These are phyloP conservation scores for Melaleuca quinquenervia DNA, from an alignment of 345 rosid genomes.

Conservation along the genomic window DNA sequence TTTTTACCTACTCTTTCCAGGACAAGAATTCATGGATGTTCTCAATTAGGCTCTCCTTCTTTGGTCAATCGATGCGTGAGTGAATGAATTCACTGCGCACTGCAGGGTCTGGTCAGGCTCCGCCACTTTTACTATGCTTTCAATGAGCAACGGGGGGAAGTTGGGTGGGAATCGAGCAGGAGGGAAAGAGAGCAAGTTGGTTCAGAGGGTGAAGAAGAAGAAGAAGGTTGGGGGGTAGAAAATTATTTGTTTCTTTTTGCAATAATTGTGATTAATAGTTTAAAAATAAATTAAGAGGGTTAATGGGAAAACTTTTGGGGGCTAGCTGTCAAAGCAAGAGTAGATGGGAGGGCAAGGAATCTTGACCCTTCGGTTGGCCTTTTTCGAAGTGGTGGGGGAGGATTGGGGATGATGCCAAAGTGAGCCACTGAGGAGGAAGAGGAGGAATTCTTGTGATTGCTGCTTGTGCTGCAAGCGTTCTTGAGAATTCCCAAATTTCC, in stretches of 20 bases:
- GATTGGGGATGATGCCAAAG: slow-evolving; percentile 26
- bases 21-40: not conserved
- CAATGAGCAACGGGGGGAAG: not conserved
- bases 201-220: not conserved
- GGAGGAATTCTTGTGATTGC: not conserved
- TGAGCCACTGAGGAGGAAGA: not conserved
- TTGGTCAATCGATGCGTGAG: not conserved
- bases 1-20: not conserved
- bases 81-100: not conserved
- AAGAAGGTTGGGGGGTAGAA: not conserved
- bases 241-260: not conserved
- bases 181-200: not conserved
- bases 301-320: slow-evolving; percentile 12
- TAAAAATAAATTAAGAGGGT: slow-evolving; percentile 1
- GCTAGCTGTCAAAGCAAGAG: slow-evolving; percentile 27
- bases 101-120: not conserved
- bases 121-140: not conserved
- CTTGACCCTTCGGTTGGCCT: slow-evolving; percentile 20
- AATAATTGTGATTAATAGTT: not conserved
- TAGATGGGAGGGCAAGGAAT: slow-evolving; percentile 44
- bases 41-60: not conserved
- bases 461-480: not conserved
- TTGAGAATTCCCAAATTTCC: not conserved
- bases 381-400: slow-evolving; percentile 2
- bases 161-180: not conserved